Conservation (phyloP, 805 yeast species). For the Blastobotrys robertii region DNA sequence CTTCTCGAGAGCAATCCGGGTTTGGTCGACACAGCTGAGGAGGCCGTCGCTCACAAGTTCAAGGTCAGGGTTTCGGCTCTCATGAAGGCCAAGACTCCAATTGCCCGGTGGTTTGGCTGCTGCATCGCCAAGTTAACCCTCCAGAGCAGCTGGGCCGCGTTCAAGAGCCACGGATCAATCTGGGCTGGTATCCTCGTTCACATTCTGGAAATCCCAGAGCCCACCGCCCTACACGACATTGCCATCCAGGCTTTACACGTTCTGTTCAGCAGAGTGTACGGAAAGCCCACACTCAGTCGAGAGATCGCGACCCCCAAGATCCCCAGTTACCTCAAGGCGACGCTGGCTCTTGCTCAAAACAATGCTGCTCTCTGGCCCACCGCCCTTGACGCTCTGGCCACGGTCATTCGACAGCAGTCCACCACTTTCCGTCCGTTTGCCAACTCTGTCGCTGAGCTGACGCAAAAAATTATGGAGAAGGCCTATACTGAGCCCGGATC, state of each 20-base stretch:
- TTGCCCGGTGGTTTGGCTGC: conserved; percentile 30
- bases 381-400: conserved; percentile 33
- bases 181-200: conserved; percentile 32
- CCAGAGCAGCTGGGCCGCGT: conserved; percentile 15
- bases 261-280: conserved; percentile 34
- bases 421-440: conserved; percentile 78
- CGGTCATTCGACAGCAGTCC: conserved; percentile 46
- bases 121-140: conserved; percentile 23
- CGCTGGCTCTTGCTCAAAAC: conserved; percentile 38
- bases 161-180: conserved; percentile 30
- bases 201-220: conserved; percentile 28
- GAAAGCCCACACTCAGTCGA: conserved; percentile 75
- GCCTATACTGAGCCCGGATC: conserved; percentile 26
- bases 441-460: conserved; percentile 43
- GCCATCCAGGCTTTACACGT: conserved; percentile 20
- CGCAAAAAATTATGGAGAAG: conserved; percentile 29
- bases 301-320: conserved; percentile 76
- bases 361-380: conserved; percentile 29
- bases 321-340: conserved; percentile 43
- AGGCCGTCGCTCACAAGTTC: conserved; percentile 20
- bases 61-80: conserved; percentile 25
- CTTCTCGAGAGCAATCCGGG: conserved; percentile 2
- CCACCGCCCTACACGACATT: conserved; percentile 23
- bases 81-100: conserved; percentile 28
- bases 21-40: conserved; percentile 9